A percentile compares a stretch with the other conserved stretches of the same genome.
Conservation (phyloP, 306 rosid species). For the Begonia loranthoides region DNA sequence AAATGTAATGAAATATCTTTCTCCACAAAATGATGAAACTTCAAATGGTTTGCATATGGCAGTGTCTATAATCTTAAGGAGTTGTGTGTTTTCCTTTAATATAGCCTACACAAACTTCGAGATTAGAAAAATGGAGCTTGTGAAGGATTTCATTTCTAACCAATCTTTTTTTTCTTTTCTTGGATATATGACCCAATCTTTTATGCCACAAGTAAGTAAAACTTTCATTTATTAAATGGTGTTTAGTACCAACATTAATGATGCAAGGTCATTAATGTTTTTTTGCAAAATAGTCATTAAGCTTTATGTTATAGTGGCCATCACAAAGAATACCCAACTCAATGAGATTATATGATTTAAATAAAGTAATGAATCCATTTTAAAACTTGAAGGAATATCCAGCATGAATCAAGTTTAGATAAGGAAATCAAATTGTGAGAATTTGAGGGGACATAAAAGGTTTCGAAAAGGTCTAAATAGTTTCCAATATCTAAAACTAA, state of each 20-base stretch:
- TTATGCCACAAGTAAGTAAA: background rate
- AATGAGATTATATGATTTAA: background rate
- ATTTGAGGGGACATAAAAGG: background rate
- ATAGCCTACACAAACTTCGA: background rate
- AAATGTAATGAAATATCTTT: background rate
- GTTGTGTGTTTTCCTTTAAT: background rate
- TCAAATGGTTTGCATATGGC: background rate
- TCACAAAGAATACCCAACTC: background rate
- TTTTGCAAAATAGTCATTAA: background rate
- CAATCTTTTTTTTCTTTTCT: background rate
- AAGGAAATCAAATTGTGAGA: background rate
- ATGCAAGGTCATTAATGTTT: background rate
- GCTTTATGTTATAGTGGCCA: background rate
- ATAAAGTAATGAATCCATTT: background rate
- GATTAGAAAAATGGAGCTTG: background rate
- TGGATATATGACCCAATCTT: background rate
- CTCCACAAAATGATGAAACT: background rate
- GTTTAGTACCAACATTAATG: slow-evolving; percentile 2
- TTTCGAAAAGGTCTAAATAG: background rate
- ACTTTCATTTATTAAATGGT: background rate
- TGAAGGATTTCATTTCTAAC: background rate
- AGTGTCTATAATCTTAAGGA: background rate
- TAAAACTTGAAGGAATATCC: background rate
- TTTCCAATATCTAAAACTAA: background rate
- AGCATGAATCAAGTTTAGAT: background rate